Base-by-base conservation (phyloP, 2,329 filamentous ascomycete genomes). In the Microascus cirrosus region DNA sequence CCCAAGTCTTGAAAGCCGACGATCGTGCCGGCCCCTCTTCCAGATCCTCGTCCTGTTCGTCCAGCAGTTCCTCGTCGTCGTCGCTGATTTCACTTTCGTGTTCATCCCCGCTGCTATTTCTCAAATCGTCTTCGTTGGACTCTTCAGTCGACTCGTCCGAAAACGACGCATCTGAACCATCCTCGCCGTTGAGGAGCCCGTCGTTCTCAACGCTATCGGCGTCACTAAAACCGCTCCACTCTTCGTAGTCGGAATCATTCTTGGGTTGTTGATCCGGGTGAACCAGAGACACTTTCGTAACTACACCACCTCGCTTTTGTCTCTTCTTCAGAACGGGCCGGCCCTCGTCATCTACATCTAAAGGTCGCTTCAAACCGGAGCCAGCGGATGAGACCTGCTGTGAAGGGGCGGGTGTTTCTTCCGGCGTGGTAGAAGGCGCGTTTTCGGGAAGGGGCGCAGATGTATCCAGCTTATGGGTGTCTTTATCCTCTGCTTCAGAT, bases 1-100 rank as follows among this genome's bases (percentile, higher is more conserved):
- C 94, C 94, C 94, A 99, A 2, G 87, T 81, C 70, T 97, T 97
- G 78, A 99, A 99, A 0, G 90, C 90, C 1, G 81, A 83, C 7
- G 72, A 69, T 69, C 60, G 72, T 63, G 12, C 70, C 68, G 18
- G 67, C 64, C 53, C 68, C 66, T 64, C 65, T 11, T 64, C 61
- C 0, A n/a, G n/a, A n/a, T n/a, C n/a, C n/a, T n/a, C n/a, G n/a
- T n/a, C n/a, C n/a, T n/a, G n/a, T n/a, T n/a, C n/a, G n/a, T n/a
- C n/a, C n/a, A n/a, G n/a, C n/a, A n/a, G 66, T 66, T 64, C 66
- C 11, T 63, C 63, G 3, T 66, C 66, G 1, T 65, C 67, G 1
- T 69, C 69, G 0, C 1, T 68, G 67, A 13, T 70, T 68, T 63
- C 60, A 6, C 53, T 68, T 20, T 70, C 71, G 20, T 73, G 73